phyloP scores from a whole-genome alignment of 73 alveolate genomes.

The Blepharisma stoltei region DNA sequence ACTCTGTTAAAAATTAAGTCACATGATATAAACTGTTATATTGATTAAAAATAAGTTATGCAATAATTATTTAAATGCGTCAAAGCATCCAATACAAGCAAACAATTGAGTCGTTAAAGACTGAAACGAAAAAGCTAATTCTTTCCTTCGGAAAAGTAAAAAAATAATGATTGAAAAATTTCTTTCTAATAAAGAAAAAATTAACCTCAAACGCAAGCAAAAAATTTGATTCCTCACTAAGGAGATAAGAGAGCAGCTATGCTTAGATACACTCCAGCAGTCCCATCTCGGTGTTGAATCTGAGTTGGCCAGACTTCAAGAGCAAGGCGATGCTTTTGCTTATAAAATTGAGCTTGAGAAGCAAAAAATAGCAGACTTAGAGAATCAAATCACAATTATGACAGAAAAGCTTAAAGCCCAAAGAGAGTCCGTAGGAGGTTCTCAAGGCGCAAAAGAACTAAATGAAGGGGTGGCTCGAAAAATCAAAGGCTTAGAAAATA shows the following conservation, averaged over 20 bases:
- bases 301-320: slow-evolving; percentile 61
- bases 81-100: slow-evolving; percentile 26
- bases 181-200: too few relatives aligned
- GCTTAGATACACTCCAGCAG: slow-evolving; percentile 14
- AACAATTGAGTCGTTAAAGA: slow-evolving; percentile 17
- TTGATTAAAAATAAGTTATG: too few relatives aligned
- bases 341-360: slow-evolving; percentile 68
- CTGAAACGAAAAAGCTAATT: slow-evolving; percentile 10
- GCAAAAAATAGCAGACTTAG: slow-evolving; percentile 43
- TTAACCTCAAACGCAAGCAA: too few relatives aligned
- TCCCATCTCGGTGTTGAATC: slow-evolving; percentile 30
- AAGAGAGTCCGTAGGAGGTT: slow-evolving; percentile 25
- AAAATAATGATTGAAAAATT: too few relatives aligned
- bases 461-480: slow-evolving; percentile 37
- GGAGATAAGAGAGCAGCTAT: slow-evolving; percentile 25
- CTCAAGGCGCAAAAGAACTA: slow-evolving; percentile 29
- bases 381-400: not conserved
- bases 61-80: too few relatives aligned
- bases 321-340: slow-evolving; percentile 68
- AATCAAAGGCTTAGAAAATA: slow-evolving; percentile 73
- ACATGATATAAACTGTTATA: too few relatives aligned
- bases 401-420: slow-evolving; percentile 19
- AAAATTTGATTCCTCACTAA: too few relatives aligned
- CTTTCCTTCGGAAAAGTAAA: too few relatives aligned
- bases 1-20: too few relatives aligned